Evolutionary conservation across 208 protist genomes (phyloP).

Genomic region (Pavlovales sp.): DNA sequence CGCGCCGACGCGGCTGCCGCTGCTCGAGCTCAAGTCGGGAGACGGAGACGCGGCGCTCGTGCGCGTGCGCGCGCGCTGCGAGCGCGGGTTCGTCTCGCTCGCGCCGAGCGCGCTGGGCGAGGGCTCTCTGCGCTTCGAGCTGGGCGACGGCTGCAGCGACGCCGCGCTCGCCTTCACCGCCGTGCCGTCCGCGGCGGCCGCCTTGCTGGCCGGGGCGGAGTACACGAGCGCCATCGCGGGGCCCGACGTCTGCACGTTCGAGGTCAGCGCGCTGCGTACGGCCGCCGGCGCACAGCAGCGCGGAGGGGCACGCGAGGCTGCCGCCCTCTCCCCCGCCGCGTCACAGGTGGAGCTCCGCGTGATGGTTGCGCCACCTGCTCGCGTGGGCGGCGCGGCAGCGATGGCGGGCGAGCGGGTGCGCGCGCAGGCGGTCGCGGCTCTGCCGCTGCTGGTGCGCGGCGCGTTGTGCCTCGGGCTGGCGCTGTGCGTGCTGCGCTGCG

Average conservation of each 20-base stretch:
- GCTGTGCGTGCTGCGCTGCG: too few species aligned
- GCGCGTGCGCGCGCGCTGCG: not conserved
- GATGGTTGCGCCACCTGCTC: too few species aligned
- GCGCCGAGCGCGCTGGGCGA: not conserved
- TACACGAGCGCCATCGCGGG: not conserved
- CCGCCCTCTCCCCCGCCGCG: too few species aligned
- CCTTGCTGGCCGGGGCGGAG: not conserved
- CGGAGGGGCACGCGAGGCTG: too few species aligned
- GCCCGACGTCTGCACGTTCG: not conserved
- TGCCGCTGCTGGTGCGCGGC: too few species aligned
- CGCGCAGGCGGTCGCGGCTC: too few species aligned
- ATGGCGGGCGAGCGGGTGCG: too few species aligned
- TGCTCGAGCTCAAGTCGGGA: not conserved
- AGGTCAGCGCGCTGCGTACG: too few species aligned
- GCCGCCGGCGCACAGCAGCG: too few species aligned
- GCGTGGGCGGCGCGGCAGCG: too few species aligned
- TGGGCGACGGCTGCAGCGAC: not conserved
- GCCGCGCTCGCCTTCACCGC: not conserved
- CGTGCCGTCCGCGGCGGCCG: not conserved
- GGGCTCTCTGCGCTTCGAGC: not conserved
- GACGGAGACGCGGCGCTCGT: not conserved
- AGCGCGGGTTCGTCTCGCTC: not conserved
- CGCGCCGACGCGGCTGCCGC: not conserved
- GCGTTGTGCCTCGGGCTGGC: too few species aligned
- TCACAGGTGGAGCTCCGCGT: too few species aligned